Evolutionary conservation across 2,329 filamentous ascomycete genomes (phyloP), one percentile per base, ranked within the genome.

Genomic region (Ceratocystis ficicola): DNA sequence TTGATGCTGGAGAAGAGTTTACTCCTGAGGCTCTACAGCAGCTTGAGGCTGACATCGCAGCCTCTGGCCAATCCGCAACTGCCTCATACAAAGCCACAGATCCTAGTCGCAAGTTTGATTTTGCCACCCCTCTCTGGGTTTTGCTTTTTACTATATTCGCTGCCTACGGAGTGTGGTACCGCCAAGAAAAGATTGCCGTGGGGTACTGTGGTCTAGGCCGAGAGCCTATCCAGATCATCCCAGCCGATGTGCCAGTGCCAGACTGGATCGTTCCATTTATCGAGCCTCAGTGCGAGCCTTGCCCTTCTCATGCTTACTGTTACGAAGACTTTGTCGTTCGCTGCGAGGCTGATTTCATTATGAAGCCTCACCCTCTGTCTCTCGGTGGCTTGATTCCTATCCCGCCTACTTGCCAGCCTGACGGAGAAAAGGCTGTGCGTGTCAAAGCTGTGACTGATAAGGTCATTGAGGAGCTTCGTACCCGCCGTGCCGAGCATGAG

Each of bases 121-220:
- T 86, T 41, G 82, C 83, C 67, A 84, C 84, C 0, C 86, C 90
- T 17, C 79, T 93, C 1, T 84, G 85, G 73, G 83, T 91, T 5
- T 79, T 96, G 1, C 73, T 93, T 2, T 73, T 88, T 22, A 86
- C 87, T 0, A 76, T 94, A 8, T 74, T 94, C 5, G 82, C 82
- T 41, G 85, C 87, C 0, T 90, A 95, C 69, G 87, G 81, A 36
- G 83, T 83, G 7, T 94, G 92, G 83, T 99, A 92, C 78, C 82
- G 93, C 62, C 90, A 96, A 73, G 94, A 99, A 76, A 97, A 97
- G 80, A 79, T 96, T n/a, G 88, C 90, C 17, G 90, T 97, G 22
- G 94, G 95, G 44, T 99, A 95, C 73, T 99, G 94, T 73, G 91
- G 92, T 12, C 83, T 95, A 64, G 94, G 88, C 28, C 83, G 86